phyloP scores from a whole-genome alignment of 768 basidiomycete species.

The Suillus variegatus region DNA sequence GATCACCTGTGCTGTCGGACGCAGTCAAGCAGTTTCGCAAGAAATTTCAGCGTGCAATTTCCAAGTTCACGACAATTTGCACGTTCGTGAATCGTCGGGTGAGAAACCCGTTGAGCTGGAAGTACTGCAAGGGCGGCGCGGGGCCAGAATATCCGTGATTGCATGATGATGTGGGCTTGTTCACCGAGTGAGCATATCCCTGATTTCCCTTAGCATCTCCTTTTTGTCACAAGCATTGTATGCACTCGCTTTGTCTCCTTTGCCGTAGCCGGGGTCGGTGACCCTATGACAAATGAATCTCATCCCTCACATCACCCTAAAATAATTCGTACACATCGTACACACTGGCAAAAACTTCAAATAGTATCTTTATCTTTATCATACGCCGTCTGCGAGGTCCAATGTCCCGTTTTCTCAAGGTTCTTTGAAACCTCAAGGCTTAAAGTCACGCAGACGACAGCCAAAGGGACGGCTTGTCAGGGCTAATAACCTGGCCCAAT shows the following conservation, averaged over 20 bases:
- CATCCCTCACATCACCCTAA: neutral
- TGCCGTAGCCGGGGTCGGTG: neutral
- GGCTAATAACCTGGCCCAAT: neutral
- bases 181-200: neutral
- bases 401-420: neutral
- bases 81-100: neutral
- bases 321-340: neutral
- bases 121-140: neutral
- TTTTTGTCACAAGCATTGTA: neutral
- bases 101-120: constrained; percentile 6
- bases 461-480: neutral
- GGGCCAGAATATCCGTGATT: neutral
- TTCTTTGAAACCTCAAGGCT: neutral
- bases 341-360: neutral
- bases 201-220: neutral
- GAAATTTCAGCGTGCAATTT: neutral
- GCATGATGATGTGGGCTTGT: neutral
- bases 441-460: neutral
- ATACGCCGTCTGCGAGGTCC: neutral
- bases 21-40: constrained; percentile 31
- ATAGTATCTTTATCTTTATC: neutral
- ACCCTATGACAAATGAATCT: neutral
- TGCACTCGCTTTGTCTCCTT: neutral
- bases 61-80: constrained; percentile 16
- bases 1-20: constrained; percentile 21